Evolutionary conservation across 2,329 filamentous ascomycete genomes (phyloP).

Genomic region (Cladosporium phlei): DNA sequence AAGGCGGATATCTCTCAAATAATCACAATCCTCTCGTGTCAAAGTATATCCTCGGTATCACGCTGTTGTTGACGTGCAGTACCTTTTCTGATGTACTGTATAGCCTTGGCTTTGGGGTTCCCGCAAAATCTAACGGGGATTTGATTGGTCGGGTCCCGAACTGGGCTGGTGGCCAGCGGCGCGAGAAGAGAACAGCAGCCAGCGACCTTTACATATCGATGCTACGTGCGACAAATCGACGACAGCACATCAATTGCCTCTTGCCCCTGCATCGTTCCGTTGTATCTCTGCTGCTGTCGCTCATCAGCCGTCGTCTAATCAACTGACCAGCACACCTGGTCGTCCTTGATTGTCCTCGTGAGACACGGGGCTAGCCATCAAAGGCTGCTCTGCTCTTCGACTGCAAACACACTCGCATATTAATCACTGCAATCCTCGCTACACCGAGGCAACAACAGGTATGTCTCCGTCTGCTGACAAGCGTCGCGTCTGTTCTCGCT

Average conservation of each 20-base stretch:
- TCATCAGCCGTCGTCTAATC: neutral
- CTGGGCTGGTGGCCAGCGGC: conserved; percentile 3
- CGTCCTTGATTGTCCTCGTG: conserved; percentile 11
- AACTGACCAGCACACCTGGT: conserved; percentile 6
- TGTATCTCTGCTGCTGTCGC: neutral
- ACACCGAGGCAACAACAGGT: neutral
- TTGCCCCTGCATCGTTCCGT: conserved; percentile 8
- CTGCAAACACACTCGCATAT: neutral
- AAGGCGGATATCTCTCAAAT: no score
- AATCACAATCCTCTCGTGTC: no score
- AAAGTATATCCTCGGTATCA: no score
- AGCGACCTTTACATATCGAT: conserved; percentile 14
- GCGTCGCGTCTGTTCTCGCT: neutral
- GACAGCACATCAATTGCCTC: conserved; percentile 11
- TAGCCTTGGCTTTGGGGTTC: neutral
- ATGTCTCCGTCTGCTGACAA: neutral
- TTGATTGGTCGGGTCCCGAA: conserved; percentile 8
- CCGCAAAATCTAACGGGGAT: neutral
- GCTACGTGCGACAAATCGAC: conserved; percentile 11
- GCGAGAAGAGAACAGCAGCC: conserved; percentile 10
- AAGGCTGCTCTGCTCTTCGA: conserved; percentile 7
- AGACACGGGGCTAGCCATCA: conserved; percentile 14
- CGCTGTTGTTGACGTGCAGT: no score
- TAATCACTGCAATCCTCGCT: neutral
- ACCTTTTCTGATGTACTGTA: conserved; percentile 5